Evolutionary conservation across 805 yeast species (phyloP).

Genomic region (Wickerhamomyces chambardii): DNA sequence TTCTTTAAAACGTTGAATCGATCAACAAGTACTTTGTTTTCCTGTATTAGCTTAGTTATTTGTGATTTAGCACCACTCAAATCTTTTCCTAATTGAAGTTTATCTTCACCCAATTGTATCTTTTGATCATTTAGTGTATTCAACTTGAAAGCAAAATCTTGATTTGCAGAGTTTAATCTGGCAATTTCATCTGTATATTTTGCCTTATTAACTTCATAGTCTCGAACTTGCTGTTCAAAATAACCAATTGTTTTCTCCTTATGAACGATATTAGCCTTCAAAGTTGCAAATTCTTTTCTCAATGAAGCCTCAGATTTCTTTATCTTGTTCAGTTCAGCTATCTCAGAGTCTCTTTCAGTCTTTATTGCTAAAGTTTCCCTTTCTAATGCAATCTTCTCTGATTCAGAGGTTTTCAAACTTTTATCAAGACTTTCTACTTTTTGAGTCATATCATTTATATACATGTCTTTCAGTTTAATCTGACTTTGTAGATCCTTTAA

Average conservation of each 20-base stretch:
- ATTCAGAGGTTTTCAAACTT: slow-evolving; percentile 10
- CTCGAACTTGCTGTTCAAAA: slow-evolving; percentile 31
- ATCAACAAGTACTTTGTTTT: slow-evolving; percentile 32
- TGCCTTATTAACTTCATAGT: slow-evolving; percentile 19
- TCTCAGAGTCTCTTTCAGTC: slow-evolving; percentile 1
- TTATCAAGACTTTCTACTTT: not conserved
- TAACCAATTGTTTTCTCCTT: slow-evolving; percentile 28
- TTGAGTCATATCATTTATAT: not conserved
- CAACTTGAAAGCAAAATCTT: slow-evolving; percentile 17
- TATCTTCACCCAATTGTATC: slow-evolving; percentile 25
- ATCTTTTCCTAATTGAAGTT: slow-evolving; percentile 23
- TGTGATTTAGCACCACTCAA: slow-evolving; percentile 27
- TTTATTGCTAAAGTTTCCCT: not conserved
- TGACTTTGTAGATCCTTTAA: slow-evolving; percentile 4
- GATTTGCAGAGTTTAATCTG: slow-evolving; percentile 14
- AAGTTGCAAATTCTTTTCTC: slow-evolving; percentile 11
- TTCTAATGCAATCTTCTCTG: no score
- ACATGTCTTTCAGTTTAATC: slow-evolving; percentile 1
- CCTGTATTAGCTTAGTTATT: slow-evolving; percentile 25
- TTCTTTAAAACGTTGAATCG: slow-evolving; percentile 27
- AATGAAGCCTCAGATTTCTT: slow-evolving; percentile 14
- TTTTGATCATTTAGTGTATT: slow-evolving; percentile 23
- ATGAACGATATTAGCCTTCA: slow-evolving; percentile 14
- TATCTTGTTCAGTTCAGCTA: slow-evolving; percentile 8
- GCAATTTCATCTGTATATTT: slow-evolving; percentile 14